A percentile compares a stretch with the other conserved stretches of the same genome.
These are phyloP conservation scores for Xylariaceae sp. DNA, from an alignment of 2,329 filamentous ascomycete species.

Conservation along the genomic window DNA sequence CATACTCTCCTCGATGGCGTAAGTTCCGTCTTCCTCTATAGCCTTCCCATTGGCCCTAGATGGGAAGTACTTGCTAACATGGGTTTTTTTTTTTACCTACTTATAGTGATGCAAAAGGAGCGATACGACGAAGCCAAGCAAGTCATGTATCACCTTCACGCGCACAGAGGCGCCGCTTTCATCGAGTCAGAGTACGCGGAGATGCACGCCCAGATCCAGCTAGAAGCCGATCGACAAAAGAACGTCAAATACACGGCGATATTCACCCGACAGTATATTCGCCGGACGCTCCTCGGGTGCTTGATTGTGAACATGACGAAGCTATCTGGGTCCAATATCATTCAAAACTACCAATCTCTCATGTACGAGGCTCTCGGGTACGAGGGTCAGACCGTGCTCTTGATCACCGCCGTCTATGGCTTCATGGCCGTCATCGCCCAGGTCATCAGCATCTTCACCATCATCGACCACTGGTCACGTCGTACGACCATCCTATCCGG, in stretches of 20 bases:
- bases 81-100: too few relatives aligned
- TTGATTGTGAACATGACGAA: constrained; percentile 28
- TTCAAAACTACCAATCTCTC: constrained; percentile 31
- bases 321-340: constrained; percentile 24
- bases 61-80: background rate
- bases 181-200: constrained; percentile 18
- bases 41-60: too few relatives aligned
- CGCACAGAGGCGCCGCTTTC: constrained; percentile 18
- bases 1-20: constrained; percentile 25
- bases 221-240: constrained; percentile 9
- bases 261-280: constrained; percentile 25
- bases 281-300: constrained; percentile 22
- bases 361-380: constrained; percentile 40
- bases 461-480: constrained; percentile 27
- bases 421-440: constrained; percentile 29
- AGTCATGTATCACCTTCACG: constrained; percentile 19
- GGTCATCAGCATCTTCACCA: constrained; percentile 23
- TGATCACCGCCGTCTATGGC: constrained; percentile 42
- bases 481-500: constrained; percentile 13
- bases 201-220: constrained; percentile 21
- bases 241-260: constrained; percentile 5
- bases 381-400: constrained; percentile 40
- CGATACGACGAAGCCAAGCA: constrained; percentile 21
- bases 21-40: constrained; percentile 1
- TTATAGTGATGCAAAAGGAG: constrained; percentile 16